These are phyloP conservation scores for Musa itinerans DNA, from an alignment of 176 grass and related monocot genomes.

Conservation along the genomic window DNA sequence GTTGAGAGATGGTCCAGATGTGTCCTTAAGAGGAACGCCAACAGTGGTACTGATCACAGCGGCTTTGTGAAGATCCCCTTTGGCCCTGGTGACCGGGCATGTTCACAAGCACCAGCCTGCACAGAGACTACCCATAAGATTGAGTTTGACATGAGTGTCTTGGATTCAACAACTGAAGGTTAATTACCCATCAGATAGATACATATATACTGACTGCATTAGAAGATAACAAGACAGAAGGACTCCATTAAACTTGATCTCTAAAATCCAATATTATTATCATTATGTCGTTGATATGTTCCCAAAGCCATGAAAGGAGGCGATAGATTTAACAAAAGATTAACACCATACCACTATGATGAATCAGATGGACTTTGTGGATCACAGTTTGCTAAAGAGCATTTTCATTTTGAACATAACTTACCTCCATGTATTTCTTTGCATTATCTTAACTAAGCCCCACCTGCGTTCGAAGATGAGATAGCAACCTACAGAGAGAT, in stretches of 20 bases:
- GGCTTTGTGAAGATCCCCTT: conserved; percentile 49
- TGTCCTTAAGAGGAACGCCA: conserved; percentile 47
- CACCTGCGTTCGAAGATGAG: conserved; percentile 7
- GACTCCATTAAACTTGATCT: no score
- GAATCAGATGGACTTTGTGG: no score
- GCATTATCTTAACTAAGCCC: background rate
- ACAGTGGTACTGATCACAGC: conserved; percentile 49
- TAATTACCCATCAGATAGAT: background rate
- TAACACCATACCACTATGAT: no score
- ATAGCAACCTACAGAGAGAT: background rate
- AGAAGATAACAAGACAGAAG: no score
- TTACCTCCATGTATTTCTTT: conserved; percentile 48
- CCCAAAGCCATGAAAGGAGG: no score
- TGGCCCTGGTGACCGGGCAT: conserved; percentile 38
- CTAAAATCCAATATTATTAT: no score
- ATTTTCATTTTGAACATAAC: background rate
- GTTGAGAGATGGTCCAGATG: conserved; percentile 41
- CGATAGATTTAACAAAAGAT: no score
- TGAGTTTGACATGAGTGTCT: background rate
- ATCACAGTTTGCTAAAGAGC: background rate
- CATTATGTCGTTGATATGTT: no score
- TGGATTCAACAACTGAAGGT: no score
- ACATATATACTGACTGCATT: no score
- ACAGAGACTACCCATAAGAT: background rate
- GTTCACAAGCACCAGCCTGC: conserved; percentile 57